These are phyloP conservation scores for Cutaneotrichosporon arboriforme DNA, from an alignment of 1,284 basidiomycete species.

Conservation along the genomic window DNA sequence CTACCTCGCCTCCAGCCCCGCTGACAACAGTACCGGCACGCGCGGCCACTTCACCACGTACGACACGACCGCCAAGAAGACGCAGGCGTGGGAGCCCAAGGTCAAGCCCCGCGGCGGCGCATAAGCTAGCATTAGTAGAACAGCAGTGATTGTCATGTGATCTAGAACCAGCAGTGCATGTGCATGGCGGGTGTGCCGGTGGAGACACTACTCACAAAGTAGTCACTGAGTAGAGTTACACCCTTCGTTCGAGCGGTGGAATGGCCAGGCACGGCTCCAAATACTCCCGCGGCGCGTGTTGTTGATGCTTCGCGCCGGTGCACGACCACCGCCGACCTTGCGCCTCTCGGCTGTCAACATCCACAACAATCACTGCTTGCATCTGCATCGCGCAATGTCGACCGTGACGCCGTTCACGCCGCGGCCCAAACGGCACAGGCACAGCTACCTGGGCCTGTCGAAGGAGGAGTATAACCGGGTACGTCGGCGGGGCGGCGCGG, in stretches of 20 bases:
- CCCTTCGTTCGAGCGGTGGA: no score
- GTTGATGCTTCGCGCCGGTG: no score
- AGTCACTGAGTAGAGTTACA: no score
- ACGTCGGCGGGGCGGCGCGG: not conserved
- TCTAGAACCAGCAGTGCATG: no score
- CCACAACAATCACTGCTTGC: no score
- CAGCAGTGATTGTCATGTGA: not conserved
- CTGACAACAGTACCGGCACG: slow-evolving; percentile 62
- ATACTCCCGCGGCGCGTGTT: no score
- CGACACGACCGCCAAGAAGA: slow-evolving; percentile 76
- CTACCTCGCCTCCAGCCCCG: no score
- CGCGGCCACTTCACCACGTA: slow-evolving; percentile 81
- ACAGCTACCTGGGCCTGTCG: not conserved
- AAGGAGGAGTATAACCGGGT: slow-evolving; percentile 1
- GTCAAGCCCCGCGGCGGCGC: slow-evolving; percentile 51
- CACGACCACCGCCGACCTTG: no score
- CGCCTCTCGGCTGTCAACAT: no score
- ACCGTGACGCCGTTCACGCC: slow-evolving; percentile 5
- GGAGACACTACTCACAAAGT: no score
- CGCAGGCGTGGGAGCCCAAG: slow-evolving; percentile 76
- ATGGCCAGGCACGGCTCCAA: no score
- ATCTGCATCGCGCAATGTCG: not conserved
- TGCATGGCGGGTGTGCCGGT: no score
- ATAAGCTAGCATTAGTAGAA: slow-evolving; percentile 2
- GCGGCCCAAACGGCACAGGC: not conserved